Base-by-base conservation (phyloP, 2,329 filamentous ascomycete genomes). In the Teratosphaeria destructans region DNA sequence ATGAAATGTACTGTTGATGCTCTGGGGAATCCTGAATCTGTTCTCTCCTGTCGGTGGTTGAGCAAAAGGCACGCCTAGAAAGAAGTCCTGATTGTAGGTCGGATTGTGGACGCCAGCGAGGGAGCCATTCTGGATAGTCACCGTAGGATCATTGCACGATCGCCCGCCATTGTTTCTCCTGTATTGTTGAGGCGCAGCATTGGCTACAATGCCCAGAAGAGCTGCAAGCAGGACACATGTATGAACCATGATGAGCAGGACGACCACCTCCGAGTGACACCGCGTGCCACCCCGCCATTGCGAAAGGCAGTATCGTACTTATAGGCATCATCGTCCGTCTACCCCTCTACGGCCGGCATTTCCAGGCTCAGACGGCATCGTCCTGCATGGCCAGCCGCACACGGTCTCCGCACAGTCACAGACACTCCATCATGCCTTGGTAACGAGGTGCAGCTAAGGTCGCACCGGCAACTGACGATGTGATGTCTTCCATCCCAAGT, bases 41-140 rank as follows among this genome's bases (percentile, higher is more conserved):
- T 72, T 63, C 14, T 70, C 63, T 26, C 64, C 68, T 11, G 72
- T 59, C 0, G 72, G 71, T 32, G 72, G 70, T 54, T 74, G 71
- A 11, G 72, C 72, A 61, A 70, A 74, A 3, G 72, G 72, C 7
- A 74, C 70, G 5, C 77, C 78, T 27, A 80, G 72, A 64, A 79
- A 80, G 61, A 74, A 70, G 60, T 80, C 77, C 64, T 80, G 76
- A 47, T 77, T 67, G 63, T 77, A 78, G 43, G 72, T 67, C 12
- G 64, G 54, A 6, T 71, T 73, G 62, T 77, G 66, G 3, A 72
- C 53, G 16, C 77, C 77, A 35, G 67, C 60, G 52, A 75, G 70
- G 0, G 76, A 74, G n/a, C 77, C 77, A 63, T 79, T 79, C 65
- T 74, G 75, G 54, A 76, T 63, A 1, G 62, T 66, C 11, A 68